Percentiles rank a stretch among this genome's conserved stretches.
Conservation (phyloP, 345 rosid species). For the Trapa bicornis region DNA sequence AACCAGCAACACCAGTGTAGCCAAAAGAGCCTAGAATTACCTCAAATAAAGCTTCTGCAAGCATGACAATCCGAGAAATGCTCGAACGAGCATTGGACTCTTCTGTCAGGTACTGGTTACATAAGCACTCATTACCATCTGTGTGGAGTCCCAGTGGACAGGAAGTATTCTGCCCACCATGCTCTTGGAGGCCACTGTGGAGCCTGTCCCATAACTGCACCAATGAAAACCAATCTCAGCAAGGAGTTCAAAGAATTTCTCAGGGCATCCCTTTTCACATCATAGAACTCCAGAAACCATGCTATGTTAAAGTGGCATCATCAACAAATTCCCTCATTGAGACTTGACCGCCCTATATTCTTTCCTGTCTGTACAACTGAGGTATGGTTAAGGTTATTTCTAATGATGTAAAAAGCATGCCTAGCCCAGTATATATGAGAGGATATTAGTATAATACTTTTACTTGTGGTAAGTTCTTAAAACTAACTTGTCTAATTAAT, state of each 20-base stretch:
- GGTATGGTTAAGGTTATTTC: background rate
- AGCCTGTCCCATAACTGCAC: slow-evolving; percentile 55
- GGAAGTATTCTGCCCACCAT: slow-evolving; percentile 18
- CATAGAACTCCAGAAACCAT: background rate
- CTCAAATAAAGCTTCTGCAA: slow-evolving; percentile 79
- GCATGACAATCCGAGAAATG: slow-evolving; percentile 67
- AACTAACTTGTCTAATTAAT: background rate
- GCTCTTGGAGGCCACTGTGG: slow-evolving; percentile 33
- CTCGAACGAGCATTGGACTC: slow-evolving; percentile 44
- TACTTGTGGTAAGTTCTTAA: background rate
- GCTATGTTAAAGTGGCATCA: background rate
- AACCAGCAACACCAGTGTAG: background rate
- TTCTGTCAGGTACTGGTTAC: slow-evolving; percentile 29
- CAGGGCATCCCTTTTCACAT: background rate
- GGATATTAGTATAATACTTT: background rate
- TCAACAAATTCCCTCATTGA: background rate
- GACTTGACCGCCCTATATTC: background rate
- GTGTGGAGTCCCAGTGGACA: slow-evolving; percentile 62
- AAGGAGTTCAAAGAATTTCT: background rate
- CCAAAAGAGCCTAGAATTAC: slow-evolving; percentile 17
- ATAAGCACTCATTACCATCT: slow-evolving; percentile 45
- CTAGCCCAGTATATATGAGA: background rate
- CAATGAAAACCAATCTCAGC: background rate
- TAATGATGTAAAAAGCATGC: background rate
- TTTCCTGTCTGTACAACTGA: background rate